Base-by-base conservation (phyloP, 164 flowering plant species). In the Brasenia schreberi region DNA sequence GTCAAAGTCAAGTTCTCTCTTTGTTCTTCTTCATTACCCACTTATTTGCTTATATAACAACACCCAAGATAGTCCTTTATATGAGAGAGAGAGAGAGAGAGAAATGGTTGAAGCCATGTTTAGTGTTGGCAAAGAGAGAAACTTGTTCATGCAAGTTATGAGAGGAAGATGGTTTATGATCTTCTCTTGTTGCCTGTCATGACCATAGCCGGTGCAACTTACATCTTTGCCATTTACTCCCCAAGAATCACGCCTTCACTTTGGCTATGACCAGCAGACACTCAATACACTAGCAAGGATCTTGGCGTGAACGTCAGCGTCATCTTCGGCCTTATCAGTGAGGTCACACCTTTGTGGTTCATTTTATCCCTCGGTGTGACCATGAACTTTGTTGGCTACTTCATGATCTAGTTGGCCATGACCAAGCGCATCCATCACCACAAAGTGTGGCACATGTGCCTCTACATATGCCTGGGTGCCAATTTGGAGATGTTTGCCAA, bases 181-280 rank as follows among this genome's bases (percentile, higher is more conserved):
- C 17, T 83, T 85, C 64, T 87, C 87, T 0, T 79, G 83, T 0
- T 65, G 82, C 49, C 66, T 82, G 16, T 89, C 82, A 78, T 87
- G 88, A 68, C 91, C 0, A 82, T 73, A 2, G 70, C 85, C 14
- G 94, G 94, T 0, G 81, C 85, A 1, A 77, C 85, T 2, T 90
- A 85, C 74, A 84, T 87, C 75, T 87, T 85, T 59, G 78, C 86
- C 65, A 68, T 83, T 19, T 90, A 87, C 80, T 90, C 92, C 11
- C 19, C 33, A 27, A 85, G 65, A 64, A 73, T 89, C 23, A 87
- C 87, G 66, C 7, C 68, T 0, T 67, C 84, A 1, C 67, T 87
- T n/a, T 42, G 86, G 79, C 39, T 89, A 87, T 61, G 87, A 85
- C 72, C 97, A 90, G 69, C 74, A 83, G 12, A 87, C 90, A 5